Base-by-base conservation (phyloP, 2,329 filamentous ascomycete genomes). In the Cladophialophora yegresii region DNA sequence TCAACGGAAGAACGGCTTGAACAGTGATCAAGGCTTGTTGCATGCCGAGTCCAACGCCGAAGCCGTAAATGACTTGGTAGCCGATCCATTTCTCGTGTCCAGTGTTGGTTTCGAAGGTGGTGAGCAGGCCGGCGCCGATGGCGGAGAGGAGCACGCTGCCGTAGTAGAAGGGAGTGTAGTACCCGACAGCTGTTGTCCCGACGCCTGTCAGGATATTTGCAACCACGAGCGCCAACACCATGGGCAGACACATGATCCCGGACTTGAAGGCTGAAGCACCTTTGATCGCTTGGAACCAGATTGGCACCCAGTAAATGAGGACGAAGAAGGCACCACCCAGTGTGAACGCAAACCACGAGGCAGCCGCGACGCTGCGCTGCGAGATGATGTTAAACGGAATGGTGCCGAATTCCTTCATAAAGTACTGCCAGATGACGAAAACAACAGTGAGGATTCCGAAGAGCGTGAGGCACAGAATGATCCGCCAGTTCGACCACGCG, bases 371-470 rank as follows among this genome's bases (percentile, higher is more conserved):
- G 36, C 73, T 78, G 16, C 82, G 77, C 68, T 82, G 77, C 56
- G 75, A 79, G 67, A 84, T 77, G 49, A 85, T 77, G 10, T 79
- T 74, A 43, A 80, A 81, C 13, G 82, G 83, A 10, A 85, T 72
- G 5, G 81, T 82, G 1, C 79, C 83, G 54, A 77, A 76, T 28
- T 84, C 82, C 16, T 79, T 77, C 67, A 81, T 76, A 72, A 77
- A 78, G 50, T 79, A 68, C 73, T 81, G 77, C 58, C 84, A 73
- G 57, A 72, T 77, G 45, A 82, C 67, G 65, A 87, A 88, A 30
- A 81, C 65, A 45, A 74, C 65, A 8, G 72, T 70, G 12, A 78
- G 61, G 23, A 78, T 23, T 0, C 72, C 73, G 63, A 82, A 82
- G 2, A 85, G 75, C 0, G 82, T 76, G 28, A 85, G 79, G 10